phyloP scores from a whole-genome alignment of 2,329 filamentous ascomycete genomes.

The Hypoxylon sp. region DNA sequence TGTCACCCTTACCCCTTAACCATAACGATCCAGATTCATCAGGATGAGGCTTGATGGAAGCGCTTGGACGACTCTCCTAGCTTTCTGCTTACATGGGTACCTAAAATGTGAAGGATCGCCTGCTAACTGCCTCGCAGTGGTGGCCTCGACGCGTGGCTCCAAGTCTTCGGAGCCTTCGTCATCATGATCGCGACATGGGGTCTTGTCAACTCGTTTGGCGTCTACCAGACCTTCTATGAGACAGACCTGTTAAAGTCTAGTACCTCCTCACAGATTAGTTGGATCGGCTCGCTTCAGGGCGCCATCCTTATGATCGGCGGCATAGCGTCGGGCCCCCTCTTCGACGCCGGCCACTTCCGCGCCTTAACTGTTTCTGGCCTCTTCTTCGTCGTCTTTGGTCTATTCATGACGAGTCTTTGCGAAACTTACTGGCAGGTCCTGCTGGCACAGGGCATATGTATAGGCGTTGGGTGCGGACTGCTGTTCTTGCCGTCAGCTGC shows the following conservation, averaged over 20 bases:
- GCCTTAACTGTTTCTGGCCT: constrained; percentile 46
- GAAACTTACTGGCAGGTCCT: constrained; percentile 56
- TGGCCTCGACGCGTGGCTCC: constrained; percentile 58
- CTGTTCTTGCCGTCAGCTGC: constrained; percentile 47
- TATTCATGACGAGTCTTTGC: constrained; percentile 59
- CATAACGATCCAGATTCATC: background rate
- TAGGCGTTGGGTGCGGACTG: constrained; percentile 46
- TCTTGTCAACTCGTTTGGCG: constrained; percentile 53
- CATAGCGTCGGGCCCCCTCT: constrained; percentile 53
- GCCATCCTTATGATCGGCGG: constrained; percentile 55
- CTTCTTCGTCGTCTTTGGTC: constrained; percentile 50
- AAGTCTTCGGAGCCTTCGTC: constrained; percentile 58
- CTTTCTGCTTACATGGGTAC: background rate
- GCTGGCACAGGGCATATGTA: constrained; percentile 48
- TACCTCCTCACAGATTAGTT: constrained; percentile 51
- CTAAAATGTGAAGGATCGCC: background rate
- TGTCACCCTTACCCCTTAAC: background rate
- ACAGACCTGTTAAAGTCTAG: constrained; percentile 30
- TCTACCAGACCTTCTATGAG: constrained; percentile 52
- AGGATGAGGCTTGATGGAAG: background rate
- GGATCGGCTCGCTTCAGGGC: constrained; percentile 54
- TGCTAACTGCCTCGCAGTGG: constrained; percentile 45
- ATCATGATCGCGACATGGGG: constrained; percentile 58
- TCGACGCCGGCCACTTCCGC: constrained; percentile 55
- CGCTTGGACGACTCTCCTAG: background rate